These are phyloP conservation scores for Termitomyces sp. DNA, from an alignment of 768 basidiomycete genomes.

Conservation along the genomic window DNA sequence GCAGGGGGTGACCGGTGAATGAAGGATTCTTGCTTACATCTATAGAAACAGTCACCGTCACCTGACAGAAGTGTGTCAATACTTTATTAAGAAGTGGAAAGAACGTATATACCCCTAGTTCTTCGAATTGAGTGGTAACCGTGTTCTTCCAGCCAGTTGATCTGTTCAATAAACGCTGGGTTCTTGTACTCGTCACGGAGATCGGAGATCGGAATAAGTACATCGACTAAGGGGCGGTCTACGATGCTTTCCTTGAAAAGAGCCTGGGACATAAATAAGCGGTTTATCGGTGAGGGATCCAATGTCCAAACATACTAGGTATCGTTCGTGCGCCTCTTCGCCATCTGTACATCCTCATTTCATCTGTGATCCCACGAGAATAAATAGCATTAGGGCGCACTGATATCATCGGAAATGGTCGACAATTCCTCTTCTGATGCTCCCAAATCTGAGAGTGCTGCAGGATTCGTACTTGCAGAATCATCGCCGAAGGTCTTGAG, in stretches of 20 bases:
- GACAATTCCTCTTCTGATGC: not conserved
- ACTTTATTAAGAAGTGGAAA: not conserved
- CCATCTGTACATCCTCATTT: not conserved
- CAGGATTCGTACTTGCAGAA: not conserved
- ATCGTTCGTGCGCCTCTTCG: slow-evolving; percentile 18
- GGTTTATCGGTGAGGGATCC: not conserved
- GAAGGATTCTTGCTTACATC: slow-evolving; percentile 46
- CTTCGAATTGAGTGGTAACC: slow-evolving; percentile 69
- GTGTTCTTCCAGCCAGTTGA: slow-evolving; percentile 58
- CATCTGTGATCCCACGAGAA: not conserved
- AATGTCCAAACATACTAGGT: slow-evolving; percentile 13
- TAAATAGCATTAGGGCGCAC: not conserved
- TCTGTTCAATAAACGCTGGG: slow-evolving; percentile 65
- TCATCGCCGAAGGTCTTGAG: not conserved
- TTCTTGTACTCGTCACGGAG: slow-evolving; percentile 66
- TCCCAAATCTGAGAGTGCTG: not conserved
- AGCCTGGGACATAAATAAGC: not conserved
- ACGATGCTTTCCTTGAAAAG: slow-evolving; percentile 32
- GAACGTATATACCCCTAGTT: slow-evolving; percentile 52
- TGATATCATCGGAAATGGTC: not conserved
- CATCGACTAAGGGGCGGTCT: slow-evolving; percentile 49
- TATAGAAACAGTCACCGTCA: slow-evolving; percentile 91
- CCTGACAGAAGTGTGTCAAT: slow-evolving; percentile 33
- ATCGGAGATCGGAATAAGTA: slow-evolving; percentile 43
- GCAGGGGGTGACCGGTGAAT: not conserved